phyloP scores from a whole-genome alignment of 2,329 filamentous ascomycete species.

The Cadophora malorum region DNA sequence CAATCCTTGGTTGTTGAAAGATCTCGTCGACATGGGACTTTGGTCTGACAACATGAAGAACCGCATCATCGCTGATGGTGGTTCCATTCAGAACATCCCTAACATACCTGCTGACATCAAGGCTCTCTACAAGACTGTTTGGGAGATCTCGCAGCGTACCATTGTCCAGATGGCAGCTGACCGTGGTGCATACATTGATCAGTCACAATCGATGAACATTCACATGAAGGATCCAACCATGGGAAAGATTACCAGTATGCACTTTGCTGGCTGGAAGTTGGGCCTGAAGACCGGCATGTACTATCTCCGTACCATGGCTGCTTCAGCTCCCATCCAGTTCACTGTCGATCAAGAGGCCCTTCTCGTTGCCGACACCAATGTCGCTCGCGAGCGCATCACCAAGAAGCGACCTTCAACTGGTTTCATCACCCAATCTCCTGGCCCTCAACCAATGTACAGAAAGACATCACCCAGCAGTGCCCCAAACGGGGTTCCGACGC shows the following conservation, averaged over 20 bases:
- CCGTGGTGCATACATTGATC: slow-evolving; percentile 97
- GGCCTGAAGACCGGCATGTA: slow-evolving; percentile 99
- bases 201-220: slow-evolving; percentile 98
- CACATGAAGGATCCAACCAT: slow-evolving; percentile 99
- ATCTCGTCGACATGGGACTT: slow-evolving; percentile 94
- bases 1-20: slow-evolving; percentile 98
- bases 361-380: slow-evolving; percentile 81
- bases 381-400: slow-evolving; percentile 66
- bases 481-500: slow-evolving; percentile 71
- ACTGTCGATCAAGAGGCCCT: slow-evolving; percentile 97
- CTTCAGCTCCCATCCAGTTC: slow-evolving; percentile 96
- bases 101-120: slow-evolving; percentile 97
- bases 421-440: slow-evolving; percentile 57
- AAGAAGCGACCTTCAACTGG: slow-evolving; percentile 72
- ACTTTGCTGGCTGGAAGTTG: slow-evolving; percentile 98
- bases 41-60: slow-evolving; percentile 99
- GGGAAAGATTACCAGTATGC: slow-evolving; percentile 99
- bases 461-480: slow-evolving; percentile 52
- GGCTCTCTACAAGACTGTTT: slow-evolving; percentile 98
- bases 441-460: slow-evolving; percentile 72
- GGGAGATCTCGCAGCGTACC: slow-evolving; percentile 96
- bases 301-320: slow-evolving; percentile 97
- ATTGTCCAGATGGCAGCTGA: slow-evolving; percentile 98
- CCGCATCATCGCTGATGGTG: slow-evolving; percentile 96
- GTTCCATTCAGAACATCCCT: slow-evolving; percentile 94